These are phyloP conservation scores for Melampsora larici-populina DNA, from an alignment of 1,284 basidiomycete species.

Conservation along the genomic window DNA sequence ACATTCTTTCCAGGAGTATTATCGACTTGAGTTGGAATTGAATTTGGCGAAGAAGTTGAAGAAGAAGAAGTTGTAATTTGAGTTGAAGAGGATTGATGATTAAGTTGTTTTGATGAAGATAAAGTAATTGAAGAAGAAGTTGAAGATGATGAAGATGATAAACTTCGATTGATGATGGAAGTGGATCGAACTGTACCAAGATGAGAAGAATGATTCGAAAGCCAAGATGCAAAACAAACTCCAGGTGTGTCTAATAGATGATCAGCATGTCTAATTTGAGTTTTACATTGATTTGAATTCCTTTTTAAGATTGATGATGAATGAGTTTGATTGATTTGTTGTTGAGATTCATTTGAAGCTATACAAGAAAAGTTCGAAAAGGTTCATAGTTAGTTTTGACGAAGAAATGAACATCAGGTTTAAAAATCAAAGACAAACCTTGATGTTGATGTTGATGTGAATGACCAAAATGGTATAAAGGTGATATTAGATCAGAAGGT, in stretches of 20 bases:
- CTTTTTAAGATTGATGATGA: neutral
- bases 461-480: neutral
- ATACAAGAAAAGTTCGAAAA: no score
- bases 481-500: neutral
- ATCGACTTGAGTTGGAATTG: neutral
- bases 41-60: neutral
- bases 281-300: neutral
- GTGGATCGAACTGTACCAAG: neutral
- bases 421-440: neutral
- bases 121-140: neutral
- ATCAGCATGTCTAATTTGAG: slow-evolving; percentile 12
- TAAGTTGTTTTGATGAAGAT: slow-evolving; percentile 5
- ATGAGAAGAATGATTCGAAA: slow-evolving; percentile 5
- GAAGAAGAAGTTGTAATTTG: neutral
- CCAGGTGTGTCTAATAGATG: slow-evolving; percentile 25
- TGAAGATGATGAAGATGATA: neutral
- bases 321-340: neutral
- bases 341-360: no score
- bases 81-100: neutral
- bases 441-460: neutral
- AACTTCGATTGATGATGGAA: slow-evolving; percentile 3
- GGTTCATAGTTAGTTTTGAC: no score
- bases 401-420: no score
- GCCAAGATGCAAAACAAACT: slow-evolving; percentile 12
- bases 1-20: neutral